Conservation (phyloP, 768 basidiomycete species). For the Auricularia cornea region DNA sequence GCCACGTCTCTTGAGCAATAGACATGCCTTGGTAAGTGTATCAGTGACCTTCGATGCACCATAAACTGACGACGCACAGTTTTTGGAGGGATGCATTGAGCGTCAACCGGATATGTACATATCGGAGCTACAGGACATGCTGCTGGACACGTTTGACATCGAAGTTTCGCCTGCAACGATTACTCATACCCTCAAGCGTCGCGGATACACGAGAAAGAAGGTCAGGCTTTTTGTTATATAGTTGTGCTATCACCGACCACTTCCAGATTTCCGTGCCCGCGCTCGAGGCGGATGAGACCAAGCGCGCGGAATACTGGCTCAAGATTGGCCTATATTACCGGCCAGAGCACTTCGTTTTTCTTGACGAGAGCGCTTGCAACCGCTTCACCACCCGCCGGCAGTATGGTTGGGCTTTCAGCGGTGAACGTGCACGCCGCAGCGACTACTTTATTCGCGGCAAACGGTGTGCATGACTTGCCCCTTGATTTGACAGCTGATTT, state of each 20-base stretch:
- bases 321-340: neutral
- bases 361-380: slow-evolving; percentile 29
- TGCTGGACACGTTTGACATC: slow-evolving; percentile 14
- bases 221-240: slow-evolving; percentile 7
- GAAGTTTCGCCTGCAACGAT: slow-evolving; percentile 18
- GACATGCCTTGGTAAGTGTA: too few species aligned
- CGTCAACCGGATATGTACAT: slow-evolving; percentile 22
- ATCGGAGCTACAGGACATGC: slow-evolving; percentile 19
- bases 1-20: too few species aligned
- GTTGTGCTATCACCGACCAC: too few species aligned
- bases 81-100: slow-evolving; percentile 13
- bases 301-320: neutral
- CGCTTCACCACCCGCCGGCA: slow-evolving; percentile 14
- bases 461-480: slow-evolving; percentile 14
- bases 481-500: too few species aligned
- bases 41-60: too few species aligned
- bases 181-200: slow-evolving; percentile 14
- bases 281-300: neutral
- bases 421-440: slow-evolving; percentile 14
- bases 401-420: slow-evolving; percentile 21
- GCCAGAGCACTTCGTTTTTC: slow-evolving; percentile 21
- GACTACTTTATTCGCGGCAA: slow-evolving; percentile 22
- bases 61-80: slow-evolving; percentile 4
- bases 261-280: neutral
- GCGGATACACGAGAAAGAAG: slow-evolving; percentile 21